Evolutionary conservation across 805 yeast genomes (phyloP), one percentile per base, ranked within the genome.

Genomic region (Metschnikowia lochheadii): DNA sequence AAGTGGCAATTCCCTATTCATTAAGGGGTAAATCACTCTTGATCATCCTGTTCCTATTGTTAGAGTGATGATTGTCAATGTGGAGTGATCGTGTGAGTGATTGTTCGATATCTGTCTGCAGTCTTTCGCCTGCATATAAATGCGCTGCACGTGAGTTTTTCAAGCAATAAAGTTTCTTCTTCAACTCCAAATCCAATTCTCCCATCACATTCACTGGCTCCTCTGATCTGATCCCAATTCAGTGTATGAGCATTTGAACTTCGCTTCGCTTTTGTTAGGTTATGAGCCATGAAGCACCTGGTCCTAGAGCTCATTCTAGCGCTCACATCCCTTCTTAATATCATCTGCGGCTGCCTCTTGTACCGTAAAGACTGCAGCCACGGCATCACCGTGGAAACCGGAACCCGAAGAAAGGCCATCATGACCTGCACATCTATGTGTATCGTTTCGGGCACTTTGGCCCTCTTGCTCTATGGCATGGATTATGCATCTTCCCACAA

Each of bases 331-430:
- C 23, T 29, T 13, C 46, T 55, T 37, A 55, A 55, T 18, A 48
- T 55, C 6, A 15, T 41, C 37, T 40, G 52, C 11, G 58, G 49
- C 5, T 20, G 49, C n/a, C 17, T 55, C 11, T 31, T 55, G 17
- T 55, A 52, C 37, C 38, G 48, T 10, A 44, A 49, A 23, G 58
- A 55, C 36, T 14, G 23, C 14, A 43, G 31, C 15, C 39, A 26
- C n/a, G 58, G 58, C 15, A 45, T 55, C 35, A 52, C 56, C 13
- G 50, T 46, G 21, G 32, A 42, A 17, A 47, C 56, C 3, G 58
- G 50, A 10, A 43, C 51, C 23, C 39, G 58, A 17, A 35, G 56
- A 14, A 45, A 40, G 40, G 56, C 58, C 31, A 52, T 55, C 32
- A 48, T 52, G 52, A 46, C 50, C 14, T 52, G 56, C 48, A 48